These are phyloP conservation scores for Ceratobasidium papillatum DNA, from an alignment of 1,284 basidiomycete genomes.

Conservation along the genomic window DNA sequence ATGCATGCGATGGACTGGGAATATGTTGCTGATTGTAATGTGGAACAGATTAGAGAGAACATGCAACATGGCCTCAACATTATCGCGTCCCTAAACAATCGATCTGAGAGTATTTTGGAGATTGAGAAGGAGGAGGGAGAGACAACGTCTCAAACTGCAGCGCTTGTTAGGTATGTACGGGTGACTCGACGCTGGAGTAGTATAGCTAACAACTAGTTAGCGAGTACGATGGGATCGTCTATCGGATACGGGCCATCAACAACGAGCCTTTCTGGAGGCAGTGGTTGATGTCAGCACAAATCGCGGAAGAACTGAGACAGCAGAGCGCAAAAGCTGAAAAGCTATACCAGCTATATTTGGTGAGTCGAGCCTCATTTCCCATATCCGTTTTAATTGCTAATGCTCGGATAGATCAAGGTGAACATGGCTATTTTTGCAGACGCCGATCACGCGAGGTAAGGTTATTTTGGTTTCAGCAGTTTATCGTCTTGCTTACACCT, in stretches of 20 bases:
- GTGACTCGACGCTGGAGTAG: not conserved
- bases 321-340: slow-evolving; percentile 30
- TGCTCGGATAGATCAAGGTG: slow-evolving; percentile 12
- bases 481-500: not conserved
- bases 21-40: not conserved
- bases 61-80: slow-evolving; percentile 27
- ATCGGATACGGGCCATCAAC: slow-evolving; percentile 30
- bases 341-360: slow-evolving; percentile 34
- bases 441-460: slow-evolving; percentile 23
- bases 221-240: slow-evolving; percentile 26
- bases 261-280: slow-evolving; percentile 32
- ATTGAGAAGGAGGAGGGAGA: slow-evolving; percentile 39
- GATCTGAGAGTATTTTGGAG: slow-evolving; percentile 31
- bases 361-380: not conserved
- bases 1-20: not conserved
- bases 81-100: slow-evolving; percentile 35
- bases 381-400: not conserved
- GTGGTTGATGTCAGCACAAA: slow-evolving; percentile 17
- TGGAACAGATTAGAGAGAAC: slow-evolving; percentile 17
- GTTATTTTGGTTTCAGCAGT: not conserved
- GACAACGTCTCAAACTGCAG: slow-evolving; percentile 31
- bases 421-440: slow-evolving; percentile 30
- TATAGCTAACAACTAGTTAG: not conserved
- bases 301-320: slow-evolving; percentile 20
- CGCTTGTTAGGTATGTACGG: slow-evolving; percentile 19